Conservation (phyloP, 306 rosid species). For the Trifolium dubium region DNA sequence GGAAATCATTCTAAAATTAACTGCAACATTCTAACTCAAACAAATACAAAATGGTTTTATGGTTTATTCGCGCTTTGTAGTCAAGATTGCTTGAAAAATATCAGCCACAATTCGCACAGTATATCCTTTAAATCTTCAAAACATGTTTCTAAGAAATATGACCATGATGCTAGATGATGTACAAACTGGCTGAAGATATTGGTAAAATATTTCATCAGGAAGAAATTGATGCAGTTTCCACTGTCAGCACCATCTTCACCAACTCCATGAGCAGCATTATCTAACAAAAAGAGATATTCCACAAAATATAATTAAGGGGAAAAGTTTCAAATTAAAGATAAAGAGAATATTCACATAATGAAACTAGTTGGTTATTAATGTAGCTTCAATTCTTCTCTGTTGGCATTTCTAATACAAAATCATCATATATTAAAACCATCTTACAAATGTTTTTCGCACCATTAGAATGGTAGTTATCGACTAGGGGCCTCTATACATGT, state of each 20-base stretch:
- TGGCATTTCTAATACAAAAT: not conserved
- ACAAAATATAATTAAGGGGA: conserved; percentile 29
- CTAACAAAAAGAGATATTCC: conserved; percentile 34
- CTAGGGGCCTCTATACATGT: not conserved
- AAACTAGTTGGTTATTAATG: conserved; percentile 24
- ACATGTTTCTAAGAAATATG: conserved; percentile 45
- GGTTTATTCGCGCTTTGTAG: conserved; percentile 38
- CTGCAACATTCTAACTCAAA: conserved; percentile 43
- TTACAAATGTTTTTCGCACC: conserved; percentile 1
- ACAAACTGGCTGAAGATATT: conserved; percentile 42
- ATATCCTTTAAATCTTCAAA: conserved; percentile 43
- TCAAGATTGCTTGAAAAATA: conserved; percentile 45
- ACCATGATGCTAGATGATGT: conserved; percentile 42
- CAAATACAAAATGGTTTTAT: conserved; percentile 41
- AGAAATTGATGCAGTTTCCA: conserved; percentile 30
- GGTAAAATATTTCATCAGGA: conserved; percentile 18
- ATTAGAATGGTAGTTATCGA: conserved; percentile 17
- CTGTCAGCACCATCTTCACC: conserved; percentile 34
- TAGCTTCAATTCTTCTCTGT: not conserved
- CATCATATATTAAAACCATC: not conserved
- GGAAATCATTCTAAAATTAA: conserved; percentile 39
- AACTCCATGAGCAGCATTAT: conserved; percentile 38
- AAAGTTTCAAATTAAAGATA: conserved; percentile 18
- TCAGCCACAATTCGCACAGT: conserved; percentile 41
- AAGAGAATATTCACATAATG: not conserved